These are phyloP conservation scores for Starmerella powellii DNA, from an alignment of 805 yeast species.

Conservation along the genomic window DNA sequence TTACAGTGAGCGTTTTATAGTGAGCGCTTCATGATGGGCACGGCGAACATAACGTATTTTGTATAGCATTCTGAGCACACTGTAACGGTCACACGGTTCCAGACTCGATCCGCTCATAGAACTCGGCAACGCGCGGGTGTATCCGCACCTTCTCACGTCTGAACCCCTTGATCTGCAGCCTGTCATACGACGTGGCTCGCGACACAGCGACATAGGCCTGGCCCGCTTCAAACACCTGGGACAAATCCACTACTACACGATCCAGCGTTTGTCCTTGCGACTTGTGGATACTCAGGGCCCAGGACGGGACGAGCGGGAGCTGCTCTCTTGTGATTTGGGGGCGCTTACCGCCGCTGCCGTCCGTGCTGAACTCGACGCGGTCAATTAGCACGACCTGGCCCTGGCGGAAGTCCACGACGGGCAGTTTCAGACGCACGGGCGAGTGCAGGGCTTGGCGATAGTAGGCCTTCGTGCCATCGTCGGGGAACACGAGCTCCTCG, in stretches of 20 bases:
- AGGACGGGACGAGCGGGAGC: slow-evolving; percentile 74
- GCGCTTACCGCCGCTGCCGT: slow-evolving; percentile 8
- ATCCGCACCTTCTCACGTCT: slow-evolving; percentile 50
- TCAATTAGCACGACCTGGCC: slow-evolving; percentile 13
- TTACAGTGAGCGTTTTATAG: too few species aligned
- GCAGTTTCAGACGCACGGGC: slow-evolving; percentile 9
- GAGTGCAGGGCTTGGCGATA: slow-evolving; percentile 8
- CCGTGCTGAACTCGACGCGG: slow-evolving; percentile 15
- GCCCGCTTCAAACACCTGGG: slow-evolving; percentile 72
- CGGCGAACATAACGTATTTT: too few species aligned
- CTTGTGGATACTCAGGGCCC: slow-evolving; percentile 94
- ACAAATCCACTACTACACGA: slow-evolving; percentile 63
- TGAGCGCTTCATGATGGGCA: too few species aligned
- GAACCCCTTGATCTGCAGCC: slow-evolving; percentile 73
- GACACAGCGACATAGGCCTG: slow-evolving; percentile 95
- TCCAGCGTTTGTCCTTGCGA: slow-evolving; percentile 88
- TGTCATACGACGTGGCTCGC: slow-evolving; percentile 70
- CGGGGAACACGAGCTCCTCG: slow-evolving; percentile 11
- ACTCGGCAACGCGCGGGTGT: slow-evolving; percentile 55
- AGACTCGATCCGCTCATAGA: slow-evolving; percentile 36
- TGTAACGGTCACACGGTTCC: not conserved
- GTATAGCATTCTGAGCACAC: too few species aligned
- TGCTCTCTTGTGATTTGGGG: slow-evolving; percentile 58
- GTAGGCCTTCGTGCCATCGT: slow-evolving; percentile 2
- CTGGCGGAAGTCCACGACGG: slow-evolving; percentile 21